These are phyloP conservation scores for Cicer judaicum DNA, from an alignment of 306 rosid genomes.

Conservation along the genomic window DNA sequence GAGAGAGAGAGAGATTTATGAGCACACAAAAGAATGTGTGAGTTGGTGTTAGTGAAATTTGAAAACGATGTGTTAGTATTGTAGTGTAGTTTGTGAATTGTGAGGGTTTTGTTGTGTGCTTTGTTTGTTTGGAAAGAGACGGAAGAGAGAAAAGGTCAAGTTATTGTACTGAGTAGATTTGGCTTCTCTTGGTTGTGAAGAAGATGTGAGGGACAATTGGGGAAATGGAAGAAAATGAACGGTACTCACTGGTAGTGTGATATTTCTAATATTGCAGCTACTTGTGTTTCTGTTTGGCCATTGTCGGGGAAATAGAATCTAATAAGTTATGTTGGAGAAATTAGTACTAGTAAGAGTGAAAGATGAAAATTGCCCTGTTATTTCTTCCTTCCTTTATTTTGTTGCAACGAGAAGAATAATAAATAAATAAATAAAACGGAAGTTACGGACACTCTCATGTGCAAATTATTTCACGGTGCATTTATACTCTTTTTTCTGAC, in stretches of 20 bases:
- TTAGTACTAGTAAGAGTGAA: not conserved
- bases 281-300: not conserved
- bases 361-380: not conserved
- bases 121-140: conserved; percentile 4
- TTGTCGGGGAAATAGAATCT: conserved; percentile 39
- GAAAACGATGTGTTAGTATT: conserved; percentile 25
- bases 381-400: not conserved
- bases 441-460: conserved; percentile 21
- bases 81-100: not conserved
- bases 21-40: conserved; percentile 2
- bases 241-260: not conserved
- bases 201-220: not conserved
- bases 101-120: conserved; percentile 25
- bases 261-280: not conserved
- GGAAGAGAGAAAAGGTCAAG: conserved; percentile 20
- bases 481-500: conserved; percentile 29
- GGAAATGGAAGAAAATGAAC: not conserved
- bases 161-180: not conserved
- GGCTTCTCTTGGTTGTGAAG: conserved; percentile 11
- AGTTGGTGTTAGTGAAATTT: not conserved
- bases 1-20: conserved; percentile 25
- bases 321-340: not conserved
- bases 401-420: not conserved
- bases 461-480: conserved; percentile 22
- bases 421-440: too few relatives aligned